These are phyloP conservation scores for Zanthoxylum bungeanum DNA, from an alignment of 345 rosid species.

Conservation along the genomic window DNA sequence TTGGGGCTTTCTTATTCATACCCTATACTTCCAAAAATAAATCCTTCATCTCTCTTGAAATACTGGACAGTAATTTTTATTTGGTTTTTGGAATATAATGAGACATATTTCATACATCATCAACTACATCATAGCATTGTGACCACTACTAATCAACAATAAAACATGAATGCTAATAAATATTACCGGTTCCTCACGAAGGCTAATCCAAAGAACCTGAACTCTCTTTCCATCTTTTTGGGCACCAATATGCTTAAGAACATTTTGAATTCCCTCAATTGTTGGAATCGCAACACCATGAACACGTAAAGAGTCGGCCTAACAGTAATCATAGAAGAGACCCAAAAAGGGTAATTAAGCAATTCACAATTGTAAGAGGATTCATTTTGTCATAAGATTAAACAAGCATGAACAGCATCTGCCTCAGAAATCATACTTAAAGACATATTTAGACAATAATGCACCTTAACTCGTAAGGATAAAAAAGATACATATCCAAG, in stretches of 20 bases:
- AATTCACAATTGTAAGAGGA: not conserved
- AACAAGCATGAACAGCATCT: constrained; percentile 14
- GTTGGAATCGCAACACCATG: constrained; percentile 98
- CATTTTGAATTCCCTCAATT: constrained; percentile 75
- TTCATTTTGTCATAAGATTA: not conserved
- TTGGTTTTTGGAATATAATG: not conserved
- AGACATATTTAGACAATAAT: not conserved
- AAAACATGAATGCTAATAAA: constrained; percentile 5
- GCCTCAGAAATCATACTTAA: constrained; percentile 2
- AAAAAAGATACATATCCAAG: not conserved
- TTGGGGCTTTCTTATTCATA: not conserved
- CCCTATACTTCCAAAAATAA: not conserved
- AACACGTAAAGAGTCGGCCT: constrained; percentile 81
- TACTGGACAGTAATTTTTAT: not conserved
- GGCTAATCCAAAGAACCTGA: constrained; percentile 85
- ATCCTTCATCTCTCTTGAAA: not conserved
- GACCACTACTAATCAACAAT: not conserved
- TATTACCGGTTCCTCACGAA: constrained; percentile 93
- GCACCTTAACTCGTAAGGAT: no score
- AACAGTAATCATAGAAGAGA: constrained; percentile 14
- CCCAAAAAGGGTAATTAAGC: not conserved
- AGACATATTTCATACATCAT: not conserved
- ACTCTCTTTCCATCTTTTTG: constrained; percentile 55
- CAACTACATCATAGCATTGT: not conserved
- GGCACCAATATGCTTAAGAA: constrained; percentile 79